Evolutionary conservation across 2,329 filamentous ascomycete genomes (phyloP).

Genomic region (Stagonosporopsis rhizophila): DNA sequence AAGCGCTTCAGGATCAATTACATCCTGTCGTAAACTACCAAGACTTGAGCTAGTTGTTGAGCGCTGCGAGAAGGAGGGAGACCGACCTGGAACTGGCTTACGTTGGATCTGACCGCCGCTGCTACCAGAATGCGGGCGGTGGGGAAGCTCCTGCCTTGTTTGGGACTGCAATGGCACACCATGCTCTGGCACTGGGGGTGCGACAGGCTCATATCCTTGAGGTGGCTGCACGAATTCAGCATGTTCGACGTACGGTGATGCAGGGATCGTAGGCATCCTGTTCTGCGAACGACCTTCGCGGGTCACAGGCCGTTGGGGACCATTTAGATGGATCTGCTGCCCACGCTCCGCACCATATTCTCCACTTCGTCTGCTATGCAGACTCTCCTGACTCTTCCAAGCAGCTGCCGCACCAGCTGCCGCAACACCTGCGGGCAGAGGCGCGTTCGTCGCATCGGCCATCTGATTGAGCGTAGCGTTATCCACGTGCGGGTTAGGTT

Average conservation of each 20-base stretch:
- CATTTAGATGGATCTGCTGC: slow-evolving; percentile 44
- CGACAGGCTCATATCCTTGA: slow-evolving; percentile 40
- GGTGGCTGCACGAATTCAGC: slow-evolving; percentile 47
- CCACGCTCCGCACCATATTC: slow-evolving; percentile 37
- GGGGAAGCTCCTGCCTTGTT: slow-evolving; percentile 32
- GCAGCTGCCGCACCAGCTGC: slow-evolving; percentile 51
- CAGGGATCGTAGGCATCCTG: slow-evolving; percentile 55
- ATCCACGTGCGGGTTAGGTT: slow-evolving; percentile 84
- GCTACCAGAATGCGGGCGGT: slow-evolving; percentile 36
- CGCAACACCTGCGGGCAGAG: slow-evolving; percentile 43
- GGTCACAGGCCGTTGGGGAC: slow-evolving; percentile 61
- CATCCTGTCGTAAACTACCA: slow-evolving; percentile 52
- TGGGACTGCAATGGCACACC: slow-evolving; percentile 35
- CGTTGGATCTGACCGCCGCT: slow-evolving; percentile 39
- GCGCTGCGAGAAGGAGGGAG: slow-evolving; percentile 45
- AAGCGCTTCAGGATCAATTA: slow-evolving; percentile 56
- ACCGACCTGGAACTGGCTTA: slow-evolving; percentile 54
- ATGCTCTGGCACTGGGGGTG: slow-evolving; percentile 48
- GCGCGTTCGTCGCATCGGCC: slow-evolving; percentile 69
- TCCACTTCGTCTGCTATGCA: slow-evolving; percentile 41
- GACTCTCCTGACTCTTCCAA: slow-evolving; percentile 47
- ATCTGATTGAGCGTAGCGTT: slow-evolving; percentile 81
- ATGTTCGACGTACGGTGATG: slow-evolving; percentile 53
- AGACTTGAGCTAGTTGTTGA: slow-evolving; percentile 53
- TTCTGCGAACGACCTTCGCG: slow-evolving; percentile 57